Conservation (phyloP, 805 yeast species). For the Suhomyces sp. region DNA sequence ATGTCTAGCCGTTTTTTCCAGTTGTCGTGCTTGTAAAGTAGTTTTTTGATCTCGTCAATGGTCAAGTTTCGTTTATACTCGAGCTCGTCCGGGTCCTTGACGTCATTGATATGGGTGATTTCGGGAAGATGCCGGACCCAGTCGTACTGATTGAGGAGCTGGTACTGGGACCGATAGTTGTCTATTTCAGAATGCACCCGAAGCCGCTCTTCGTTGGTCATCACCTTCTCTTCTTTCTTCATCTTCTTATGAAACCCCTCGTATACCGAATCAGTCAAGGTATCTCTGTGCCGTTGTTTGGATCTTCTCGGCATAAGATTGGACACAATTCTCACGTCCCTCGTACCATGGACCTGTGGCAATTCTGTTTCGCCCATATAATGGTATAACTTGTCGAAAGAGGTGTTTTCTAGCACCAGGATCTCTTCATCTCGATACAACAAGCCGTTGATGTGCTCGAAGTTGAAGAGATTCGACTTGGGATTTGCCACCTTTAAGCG, state of each 20-base stretch:
- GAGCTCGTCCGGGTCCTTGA: slow-evolving; percentile 48
- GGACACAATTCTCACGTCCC: slow-evolving; percentile 1
- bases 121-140: slow-evolving; percentile 47
- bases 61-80: slow-evolving; percentile 51
- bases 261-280: slow-evolving; percentile 46
- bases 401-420: slow-evolving; percentile 5
- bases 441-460: slow-evolving; percentile 29
- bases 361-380: slow-evolving; percentile 12
- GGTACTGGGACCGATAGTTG: slow-evolving; percentile 42
- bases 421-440: slow-evolving; percentile 22
- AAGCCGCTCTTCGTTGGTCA: slow-evolving; percentile 53
- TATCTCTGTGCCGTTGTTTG: slow-evolving; percentile 23
- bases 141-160: slow-evolving; percentile 38
- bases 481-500: slow-evolving; percentile 25
- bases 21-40: slow-evolving; percentile 33
- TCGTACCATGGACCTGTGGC: slow-evolving; percentile 4
- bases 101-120: slow-evolving; percentile 50
- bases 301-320: slow-evolving; percentile 19
- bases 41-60: slow-evolving; percentile 41
- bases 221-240: slow-evolving; percentile 62
- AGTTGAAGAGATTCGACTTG: slow-evolving; percentile 27
- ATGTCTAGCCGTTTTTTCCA: slow-evolving; percentile 35
- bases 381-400: slow-evolving; percentile 10
- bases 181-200: slow-evolving; percentile 57
- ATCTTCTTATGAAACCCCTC: slow-evolving; percentile 52